Base-by-base conservation (phyloP, 1,139 yeast genomes). In the Sugiyamaella grinbergsii region DNA sequence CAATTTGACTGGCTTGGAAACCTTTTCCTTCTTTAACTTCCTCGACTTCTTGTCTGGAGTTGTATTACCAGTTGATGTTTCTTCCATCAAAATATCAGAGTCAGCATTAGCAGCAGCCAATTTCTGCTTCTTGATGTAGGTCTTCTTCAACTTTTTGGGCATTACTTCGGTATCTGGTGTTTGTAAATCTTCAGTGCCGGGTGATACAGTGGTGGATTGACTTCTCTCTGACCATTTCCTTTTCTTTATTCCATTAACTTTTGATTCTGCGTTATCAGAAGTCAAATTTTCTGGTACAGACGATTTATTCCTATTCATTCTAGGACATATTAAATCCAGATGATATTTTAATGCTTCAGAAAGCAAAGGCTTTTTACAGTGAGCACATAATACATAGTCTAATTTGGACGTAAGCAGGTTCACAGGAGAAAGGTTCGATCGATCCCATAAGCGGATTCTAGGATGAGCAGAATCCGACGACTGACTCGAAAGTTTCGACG, bases 1-100 rank as follows among this genome's bases (percentile, higher is more conserved):
- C 32, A 95, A 95, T 58, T 86, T 85, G 52, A 87, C 71, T 2
- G 89, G 85, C 4, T 86, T 95, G 8, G 50, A 43, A 10, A 54
- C 51, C 32, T 54, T 40, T 33, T 59, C 58, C 28, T 51, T 56
- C 47, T 54, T 54, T 18, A 47, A 45, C 41, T 58, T 57, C 41
- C 55, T 57, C 20, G 55, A 37, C 37, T 51, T 51, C 28, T 49
- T 50, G 2, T 52, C 53, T 8, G 50, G 49, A 7, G 45, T 34
- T 15, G 34, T 42, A 11, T 39, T 31, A 40, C 26, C 53, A n/a
- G 42, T n/a, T 6, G 47, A 20, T 6, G 19, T 34, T 2, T 29
- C 50, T n/a, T 20, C 41, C 28, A 10, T 6, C 10, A 24, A 10
- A 8, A 16, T 29, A 29, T 29, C 33, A 4, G 23, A 4, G 16